A percentile compares a stretch with the other conserved stretches of the same genome.
Evolutionary conservation across 768 basidiomycete genomes (phyloP).

Genomic region (Lactarius vividus): DNA sequence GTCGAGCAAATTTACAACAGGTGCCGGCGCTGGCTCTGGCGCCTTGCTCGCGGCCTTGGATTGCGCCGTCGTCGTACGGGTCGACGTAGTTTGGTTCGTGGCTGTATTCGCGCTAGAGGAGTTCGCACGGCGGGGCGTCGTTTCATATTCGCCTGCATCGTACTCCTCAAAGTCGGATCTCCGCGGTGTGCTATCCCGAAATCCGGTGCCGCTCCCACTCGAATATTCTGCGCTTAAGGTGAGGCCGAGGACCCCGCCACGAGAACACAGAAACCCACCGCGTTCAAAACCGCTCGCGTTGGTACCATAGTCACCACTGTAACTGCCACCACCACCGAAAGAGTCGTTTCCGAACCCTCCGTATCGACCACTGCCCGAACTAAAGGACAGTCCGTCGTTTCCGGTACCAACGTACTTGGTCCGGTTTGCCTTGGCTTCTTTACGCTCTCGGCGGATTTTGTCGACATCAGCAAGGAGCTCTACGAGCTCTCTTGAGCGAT

Average conservation of each 20-base stretch:
- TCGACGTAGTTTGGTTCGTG: constrained; percentile 36
- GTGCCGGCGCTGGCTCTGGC: constrained; percentile 43
- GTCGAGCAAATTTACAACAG: constrained; percentile 67
- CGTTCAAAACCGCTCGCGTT: constrained; percentile 42
- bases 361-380: constrained; percentile 54
- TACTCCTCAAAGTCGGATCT: constrained; percentile 82
- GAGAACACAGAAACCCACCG: constrained; percentile 11
- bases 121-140: constrained; percentile 41
- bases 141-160: constrained; percentile 94
- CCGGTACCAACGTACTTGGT: constrained; percentile 88
- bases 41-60: constrained; percentile 32
- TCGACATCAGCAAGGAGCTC: constrained; percentile 91
- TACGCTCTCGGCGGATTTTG: constrained; percentile 80
- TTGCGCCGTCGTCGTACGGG: constrained; percentile 32
- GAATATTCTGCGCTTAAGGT: constrained; percentile 22
- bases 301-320: constrained; percentile 41
- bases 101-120: constrained; percentile 35
- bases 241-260: constrained; percentile 6
- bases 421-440: constrained; percentile 89
- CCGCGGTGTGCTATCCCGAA: constrained; percentile 55
- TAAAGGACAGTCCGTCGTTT: constrained; percentile 73
- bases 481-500: constrained; percentile 90
- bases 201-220: constrained; percentile 49
- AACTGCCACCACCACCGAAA: constrained; percentile 27
- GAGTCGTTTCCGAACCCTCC: constrained; percentile 68